Base-by-base conservation (phyloP, 495 filamentous ascomycete genomes). In the Penicillium paradoxum region DNA sequence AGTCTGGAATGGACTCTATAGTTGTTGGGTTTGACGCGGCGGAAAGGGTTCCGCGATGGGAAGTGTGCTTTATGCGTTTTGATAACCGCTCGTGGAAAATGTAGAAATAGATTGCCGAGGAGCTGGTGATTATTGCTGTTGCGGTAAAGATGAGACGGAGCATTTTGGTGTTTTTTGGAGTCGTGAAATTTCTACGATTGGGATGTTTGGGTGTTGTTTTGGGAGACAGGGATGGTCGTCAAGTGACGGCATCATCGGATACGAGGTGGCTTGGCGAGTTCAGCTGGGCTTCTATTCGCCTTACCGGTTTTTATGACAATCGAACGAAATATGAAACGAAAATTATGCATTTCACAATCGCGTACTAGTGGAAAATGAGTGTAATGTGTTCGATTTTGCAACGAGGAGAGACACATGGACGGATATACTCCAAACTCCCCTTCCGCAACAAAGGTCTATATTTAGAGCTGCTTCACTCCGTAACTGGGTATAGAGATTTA, bases 1-100 rank as follows among this genome's bases (percentile, higher is more conserved):
- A 21, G 0, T 56, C 30, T 0, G 70, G 66, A 8, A 73, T 32
- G 1, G 68, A 64, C 13, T 58, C 40, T 39, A 73, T 63, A 13
- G 21, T 43, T 17, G 30, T 46, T 17, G 30, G 55, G 21, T 52
- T 24, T 14, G 43, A 40, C 17, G 59, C 33, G 13, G 36, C 19
- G 25, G 54, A 36, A 10, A 65, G 54, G 6, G 54, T 57, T 17
- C 64, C 51, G 22, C 19, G 18, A 17, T 62, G 56, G n/a, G 54
- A 56, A 7, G 39, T 42, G 50, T 70, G 64, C 2, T 57, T 37
- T 43, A 70, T 43, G 24, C 56, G 53, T 14, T 60, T 51, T 30
- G 59, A 50, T 17, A 70, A 55, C 11, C 48, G 54, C 6, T 47
- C 45, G 50, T 70, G 65, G 46, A 57, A 49, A 10, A 63, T 49